Base-by-base conservation (phyloP, 2,329 filamentous ascomycete genomes). In the Fusarium pininemorale region DNA sequence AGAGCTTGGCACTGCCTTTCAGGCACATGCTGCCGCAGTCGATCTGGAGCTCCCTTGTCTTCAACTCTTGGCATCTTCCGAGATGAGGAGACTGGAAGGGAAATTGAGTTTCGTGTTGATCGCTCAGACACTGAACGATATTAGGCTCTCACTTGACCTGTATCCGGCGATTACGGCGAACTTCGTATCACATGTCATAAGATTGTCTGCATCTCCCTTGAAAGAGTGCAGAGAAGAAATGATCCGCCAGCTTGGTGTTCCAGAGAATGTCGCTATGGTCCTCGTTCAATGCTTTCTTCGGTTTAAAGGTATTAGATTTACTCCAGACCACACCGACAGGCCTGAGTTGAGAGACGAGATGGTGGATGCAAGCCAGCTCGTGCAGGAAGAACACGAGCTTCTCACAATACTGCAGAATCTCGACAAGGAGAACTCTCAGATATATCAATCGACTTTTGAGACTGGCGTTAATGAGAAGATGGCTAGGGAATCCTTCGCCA, bases 1-100 rank as follows among this genome's bases (percentile, higher is more conserved):
- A 3, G 54, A 68, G 9, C 61, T 74, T 15, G 45, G 47, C 1
- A 74, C 57, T 2, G 59, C 71, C 2, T 73, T 68, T 22, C 14
- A 38, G 1, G 45, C 55, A 1, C 63, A 64, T 41, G 55, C 35
- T 16, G 58, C 47, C 5, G 66, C 71, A 12, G 16, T 53, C 2
- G 24, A 24, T 0, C 24, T 73, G 6, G 30, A 56, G 0, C 9
- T 74, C 4, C 16, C 37, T 5, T 3, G 11, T 15, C 53, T 73
- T 24, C 20, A 53, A 30, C 28, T 59, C 15, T 10, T 58, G 4
- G 41, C 56, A 8, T 28, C 24, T 1, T 41, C 11, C 0, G 70
- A 61, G 6, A 64, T 71, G 12, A 24, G 35, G 4, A 30, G 20
- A 5, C 10, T 72, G 0, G 71, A 58, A 16, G 15, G 37, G 0